These are phyloP conservation scores for Sporodiniella umbellata DNA, from an alignment of 371 early-diverging fungal species.

Conservation along the genomic window DNA sequence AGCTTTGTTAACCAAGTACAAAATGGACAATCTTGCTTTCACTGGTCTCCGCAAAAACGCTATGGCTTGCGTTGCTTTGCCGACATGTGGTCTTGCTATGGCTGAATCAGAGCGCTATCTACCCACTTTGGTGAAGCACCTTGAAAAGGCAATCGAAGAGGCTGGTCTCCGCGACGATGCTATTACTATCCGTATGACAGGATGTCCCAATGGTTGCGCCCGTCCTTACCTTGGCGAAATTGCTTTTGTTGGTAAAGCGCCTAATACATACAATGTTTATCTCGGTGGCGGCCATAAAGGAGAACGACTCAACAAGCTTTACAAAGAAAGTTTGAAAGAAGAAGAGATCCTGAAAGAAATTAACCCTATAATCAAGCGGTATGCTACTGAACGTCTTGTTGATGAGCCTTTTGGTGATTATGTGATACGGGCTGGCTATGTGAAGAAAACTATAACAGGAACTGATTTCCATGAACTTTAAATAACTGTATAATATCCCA, in stretches of 20 bases:
- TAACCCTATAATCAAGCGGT: slow-evolving; percentile 78
- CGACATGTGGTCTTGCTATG: slow-evolving; percentile 93
- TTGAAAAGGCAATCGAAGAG: slow-evolving; percentile 77
- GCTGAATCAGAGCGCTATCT: slow-evolving; percentile 95
- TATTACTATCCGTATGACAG: slow-evolving; percentile 94
- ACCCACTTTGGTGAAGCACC: slow-evolving; percentile 72
- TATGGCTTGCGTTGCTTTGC: slow-evolving; percentile 94
- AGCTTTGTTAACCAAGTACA: slow-evolving; percentile 70
- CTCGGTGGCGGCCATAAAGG: slow-evolving; percentile 90
- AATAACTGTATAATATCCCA: slow-evolving; percentile 2
- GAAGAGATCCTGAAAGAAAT: slow-evolving; percentile 79
- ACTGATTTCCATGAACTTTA: slow-evolving; percentile 70
- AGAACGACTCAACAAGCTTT: slow-evolving; percentile 85
- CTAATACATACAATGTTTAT: slow-evolving; percentile 90
- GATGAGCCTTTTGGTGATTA: slow-evolving; percentile 93
- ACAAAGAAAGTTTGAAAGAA: slow-evolving; percentile 83
- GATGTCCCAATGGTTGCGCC: slow-evolving; percentile 96
- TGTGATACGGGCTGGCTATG: slow-evolving; percentile 83
- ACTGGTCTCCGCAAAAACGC: slow-evolving; percentile 81
- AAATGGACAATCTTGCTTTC: slow-evolving; percentile 78
- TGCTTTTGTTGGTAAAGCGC: slow-evolving; percentile 94
- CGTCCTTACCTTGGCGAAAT: slow-evolving; percentile 92
- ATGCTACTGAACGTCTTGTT: slow-evolving; percentile 63
- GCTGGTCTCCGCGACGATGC: slow-evolving; percentile 82
- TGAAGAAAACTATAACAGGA: slow-evolving; percentile 78